A percentile compares a stretch with the other conserved stretches of the same genome.
These are phyloP conservation scores for Triticum turgidum DNA, from an alignment of 176 grass and related monocot species.

Conservation along the genomic window DNA sequence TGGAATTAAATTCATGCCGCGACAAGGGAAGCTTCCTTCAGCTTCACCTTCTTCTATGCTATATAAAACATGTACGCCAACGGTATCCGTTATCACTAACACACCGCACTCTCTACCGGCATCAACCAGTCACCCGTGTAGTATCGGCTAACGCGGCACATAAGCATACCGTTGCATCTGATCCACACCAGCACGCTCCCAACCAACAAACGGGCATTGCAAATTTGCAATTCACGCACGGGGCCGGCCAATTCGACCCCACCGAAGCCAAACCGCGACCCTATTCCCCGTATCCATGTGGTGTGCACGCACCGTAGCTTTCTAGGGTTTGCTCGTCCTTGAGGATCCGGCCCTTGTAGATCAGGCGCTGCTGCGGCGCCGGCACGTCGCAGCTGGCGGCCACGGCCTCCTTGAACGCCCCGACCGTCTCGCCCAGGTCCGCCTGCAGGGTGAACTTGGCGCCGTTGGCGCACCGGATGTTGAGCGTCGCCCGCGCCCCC, in stretches of 20 bases:
- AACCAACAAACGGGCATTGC: conserved; percentile 12
- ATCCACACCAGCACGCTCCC: not conserved
- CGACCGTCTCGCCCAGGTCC: conserved; percentile 54
- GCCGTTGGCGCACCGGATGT: conserved; percentile 82
- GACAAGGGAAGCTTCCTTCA: conserved; percentile 20
- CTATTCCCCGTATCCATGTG: not conserved
- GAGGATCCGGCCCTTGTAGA: conserved; percentile 94
- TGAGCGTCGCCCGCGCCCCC: conserved; percentile 38
- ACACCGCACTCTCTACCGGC: not conserved
- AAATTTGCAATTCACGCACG: conserved; percentile 17
- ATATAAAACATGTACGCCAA: not conserved
- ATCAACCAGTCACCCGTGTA: conserved; percentile 2
- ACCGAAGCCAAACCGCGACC: not conserved
- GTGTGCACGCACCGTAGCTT: conserved; percentile 69
- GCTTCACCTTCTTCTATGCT: not conserved
- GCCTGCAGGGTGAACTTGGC: conserved; percentile 70
- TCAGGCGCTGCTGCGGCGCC: conserved; percentile 92
- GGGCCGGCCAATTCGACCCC: not conserved
- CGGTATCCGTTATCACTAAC: not conserved
- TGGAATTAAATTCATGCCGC: not conserved
- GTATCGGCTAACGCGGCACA: not conserved
- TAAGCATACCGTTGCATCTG: not conserved
- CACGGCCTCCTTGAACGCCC: conserved; percentile 68
- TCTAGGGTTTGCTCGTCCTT: conserved; percentile 94
- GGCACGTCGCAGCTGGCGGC: conserved; percentile 73